A percentile compares a stretch with the other conserved stretches of the same genome.
Conservation (phyloP, 768 basidiomycete genomes). For the Amanita jacksonii region DNA sequence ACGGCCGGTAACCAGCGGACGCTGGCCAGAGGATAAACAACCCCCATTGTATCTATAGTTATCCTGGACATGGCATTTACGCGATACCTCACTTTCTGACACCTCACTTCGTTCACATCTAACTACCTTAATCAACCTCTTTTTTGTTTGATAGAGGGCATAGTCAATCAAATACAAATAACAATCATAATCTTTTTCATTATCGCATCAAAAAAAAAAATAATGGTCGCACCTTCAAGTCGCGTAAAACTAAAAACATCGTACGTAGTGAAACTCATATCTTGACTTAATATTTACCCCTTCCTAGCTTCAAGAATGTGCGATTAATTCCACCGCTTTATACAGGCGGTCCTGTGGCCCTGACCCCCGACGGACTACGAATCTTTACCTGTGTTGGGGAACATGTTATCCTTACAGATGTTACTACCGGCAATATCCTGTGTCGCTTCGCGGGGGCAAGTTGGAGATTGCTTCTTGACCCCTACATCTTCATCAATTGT, state of each 20-base stretch:
- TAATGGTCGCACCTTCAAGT: conserved; percentile 7
- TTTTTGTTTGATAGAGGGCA: background rate
- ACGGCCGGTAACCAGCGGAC: too few relatives aligned
- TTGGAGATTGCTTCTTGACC: conserved; percentile 13
- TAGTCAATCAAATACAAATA: conserved; percentile 8
- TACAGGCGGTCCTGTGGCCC: conserved; percentile 79
- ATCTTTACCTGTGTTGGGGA: conserved; percentile 85
- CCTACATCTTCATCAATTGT: background rate
- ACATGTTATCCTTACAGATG: conserved; percentile 74
- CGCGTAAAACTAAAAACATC: conserved; percentile 52
- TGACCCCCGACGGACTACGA: conserved; percentile 67
- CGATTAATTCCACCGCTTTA: conserved; percentile 73
- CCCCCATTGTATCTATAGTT: conserved; percentile 4
- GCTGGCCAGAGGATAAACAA: too few relatives aligned
- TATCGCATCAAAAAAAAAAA: background rate
- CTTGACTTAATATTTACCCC: background rate
- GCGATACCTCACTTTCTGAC: conserved; percentile 1
- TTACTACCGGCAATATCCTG: conserved; percentile 62
- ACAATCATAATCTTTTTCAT: conserved; percentile 7
- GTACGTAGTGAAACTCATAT: conserved; percentile 28
- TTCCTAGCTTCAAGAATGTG: conserved; percentile 61
- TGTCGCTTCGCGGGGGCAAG: conserved; percentile 80
- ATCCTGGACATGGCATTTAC: background rate
- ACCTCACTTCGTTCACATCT: background rate
- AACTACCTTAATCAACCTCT: background rate